phyloP scores from a whole-genome alignment of 1,139 yeast species.

The Suhomyces taliae region DNA sequence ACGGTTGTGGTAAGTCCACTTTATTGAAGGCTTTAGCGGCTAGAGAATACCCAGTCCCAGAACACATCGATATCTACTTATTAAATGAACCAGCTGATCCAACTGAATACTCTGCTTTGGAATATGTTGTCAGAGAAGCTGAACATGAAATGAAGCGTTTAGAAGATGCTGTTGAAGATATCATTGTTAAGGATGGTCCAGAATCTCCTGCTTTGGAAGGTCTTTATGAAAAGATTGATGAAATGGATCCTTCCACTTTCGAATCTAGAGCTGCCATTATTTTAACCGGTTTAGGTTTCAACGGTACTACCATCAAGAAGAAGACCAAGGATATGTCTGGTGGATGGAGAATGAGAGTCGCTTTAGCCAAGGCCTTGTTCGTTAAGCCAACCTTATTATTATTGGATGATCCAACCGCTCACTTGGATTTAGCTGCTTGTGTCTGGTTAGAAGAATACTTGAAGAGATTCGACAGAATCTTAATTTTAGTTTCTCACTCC shows the following conservation, averaged over 20 bases:
- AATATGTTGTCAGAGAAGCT: constrained; percentile 96
- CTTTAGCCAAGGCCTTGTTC: constrained; percentile 80
- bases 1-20: constrained; percentile 99
- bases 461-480: constrained; percentile 88
- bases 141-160: constrained; percentile 87
- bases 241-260: constrained; percentile 93
- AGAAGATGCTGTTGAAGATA: constrained; percentile 88
- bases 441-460: constrained; percentile 99
- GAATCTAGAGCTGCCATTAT: constrained; percentile 96
- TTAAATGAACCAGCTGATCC: constrained; percentile 98
- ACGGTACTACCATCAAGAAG: constrained; percentile 71
- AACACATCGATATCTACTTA: constrained; percentile 83
- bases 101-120: constrained; percentile 86
- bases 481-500: constrained; percentile 95
- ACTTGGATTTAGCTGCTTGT: constrained; percentile 98
- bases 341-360: constrained; percentile 95
- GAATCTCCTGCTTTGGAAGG: constrained; percentile 86
- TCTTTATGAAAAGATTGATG: constrained; percentile 91
- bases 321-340: constrained; percentile 99
- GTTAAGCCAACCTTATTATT: constrained; percentile 84
- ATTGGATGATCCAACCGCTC: constrained; percentile 98
- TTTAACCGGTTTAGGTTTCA: constrained; percentile 96
- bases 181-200: constrained; percentile 90
- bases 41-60: constrained; percentile 95
- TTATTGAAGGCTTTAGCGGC: constrained; percentile 90